A percentile compares a stretch with the other conserved stretches of the same genome.
phyloP scores from a whole-genome alignment of 495 filamentous ascomycete species.

The Beverwykella pulmonaria region DNA sequence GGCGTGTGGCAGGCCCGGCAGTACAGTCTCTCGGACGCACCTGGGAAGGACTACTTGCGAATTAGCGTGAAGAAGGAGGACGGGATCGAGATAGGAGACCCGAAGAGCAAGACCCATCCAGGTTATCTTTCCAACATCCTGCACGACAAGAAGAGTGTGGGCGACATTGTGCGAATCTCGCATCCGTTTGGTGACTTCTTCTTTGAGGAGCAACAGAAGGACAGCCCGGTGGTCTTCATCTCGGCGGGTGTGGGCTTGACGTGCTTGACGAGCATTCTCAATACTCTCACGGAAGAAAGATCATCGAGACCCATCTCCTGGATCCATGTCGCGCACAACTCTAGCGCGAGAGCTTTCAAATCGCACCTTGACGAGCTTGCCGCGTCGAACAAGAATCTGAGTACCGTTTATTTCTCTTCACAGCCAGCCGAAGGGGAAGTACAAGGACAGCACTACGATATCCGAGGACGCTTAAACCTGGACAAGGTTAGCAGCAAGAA shows the following conservation, averaged over 20 bases:
- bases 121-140: conserved; percentile 73
- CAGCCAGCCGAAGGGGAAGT: conserved; percentile 50
- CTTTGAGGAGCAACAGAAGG: conserved; percentile 49
- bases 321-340: conserved; percentile 62
- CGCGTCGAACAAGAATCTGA: conserved; percentile 48
- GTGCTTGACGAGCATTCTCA: conserved; percentile 67
- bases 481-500: conserved; percentile 54
- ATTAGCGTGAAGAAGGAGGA: conserved; percentile 71
- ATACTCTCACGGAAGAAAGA: conserved; percentile 54
- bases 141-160: conserved; percentile 61
- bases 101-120: conserved; percentile 52
- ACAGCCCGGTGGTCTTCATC: conserved; percentile 64
- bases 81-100: conserved; percentile 51
- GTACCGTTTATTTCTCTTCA: conserved; percentile 48
- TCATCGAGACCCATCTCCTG: conserved; percentile 58
- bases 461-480: conserved; percentile 59
- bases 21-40: conserved; percentile 71
- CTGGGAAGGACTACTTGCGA: conserved; percentile 62
- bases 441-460: conserved; percentile 59
- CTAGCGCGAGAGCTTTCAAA: conserved; percentile 55
- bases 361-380: conserved; percentile 54
- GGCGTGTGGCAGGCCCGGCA: conserved; percentile 66
- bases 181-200: conserved; percentile 74
- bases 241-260: conserved; percentile 72
- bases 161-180: conserved; percentile 63